Conservation (phyloP, 2,329 filamentous ascomycete genomes). For the Tympanopsis confertula region DNA sequence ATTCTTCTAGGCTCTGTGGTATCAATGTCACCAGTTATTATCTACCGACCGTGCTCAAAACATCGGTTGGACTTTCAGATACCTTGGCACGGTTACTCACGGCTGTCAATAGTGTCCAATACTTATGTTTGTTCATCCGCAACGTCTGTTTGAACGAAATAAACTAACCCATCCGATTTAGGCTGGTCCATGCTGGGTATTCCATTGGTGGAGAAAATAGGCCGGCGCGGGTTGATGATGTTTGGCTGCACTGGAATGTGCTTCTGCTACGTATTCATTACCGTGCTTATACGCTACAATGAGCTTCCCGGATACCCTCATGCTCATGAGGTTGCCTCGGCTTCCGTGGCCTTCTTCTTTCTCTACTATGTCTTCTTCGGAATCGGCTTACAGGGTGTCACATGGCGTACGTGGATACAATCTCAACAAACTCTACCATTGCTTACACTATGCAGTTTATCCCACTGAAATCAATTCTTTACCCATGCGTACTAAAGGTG, state of each 20-base stretch:
- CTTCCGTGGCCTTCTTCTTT: constrained; percentile 3
- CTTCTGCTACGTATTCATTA: constrained; percentile 1
- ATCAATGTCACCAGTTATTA: constrained; percentile 5
- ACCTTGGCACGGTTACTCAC: constrained; percentile 3
- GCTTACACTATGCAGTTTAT: constrained; percentile 7
- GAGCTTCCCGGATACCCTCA: not conserved
- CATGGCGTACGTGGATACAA: no score
- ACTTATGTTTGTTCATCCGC: constrained; percentile 1
- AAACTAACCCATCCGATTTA: no score
- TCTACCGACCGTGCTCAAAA: constrained; percentile 3
- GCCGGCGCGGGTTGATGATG: constrained; percentile 3
- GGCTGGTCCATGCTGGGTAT: constrained; percentile 1
- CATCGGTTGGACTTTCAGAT: constrained; percentile 2
- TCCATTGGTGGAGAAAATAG: constrained; percentile 2
- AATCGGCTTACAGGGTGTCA: constrained; percentile 5
- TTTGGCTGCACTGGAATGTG: not conserved
- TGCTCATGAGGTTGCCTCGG: not conserved
- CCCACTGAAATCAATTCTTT: constrained; percentile 21
- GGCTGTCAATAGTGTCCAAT: constrained; percentile 2
- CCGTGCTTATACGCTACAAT: not conserved
- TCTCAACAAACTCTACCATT: no score
- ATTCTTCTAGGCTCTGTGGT: constrained; percentile 1
- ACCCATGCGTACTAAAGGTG: constrained; percentile 18
- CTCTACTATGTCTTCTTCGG: constrained; percentile 3
- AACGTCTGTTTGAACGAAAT: no score